Evolutionary conservation across 2,329 filamentous ascomycete species (phyloP), one percentile per base, ranked within the genome.

Genomic region (Aspergillus niger): DNA sequence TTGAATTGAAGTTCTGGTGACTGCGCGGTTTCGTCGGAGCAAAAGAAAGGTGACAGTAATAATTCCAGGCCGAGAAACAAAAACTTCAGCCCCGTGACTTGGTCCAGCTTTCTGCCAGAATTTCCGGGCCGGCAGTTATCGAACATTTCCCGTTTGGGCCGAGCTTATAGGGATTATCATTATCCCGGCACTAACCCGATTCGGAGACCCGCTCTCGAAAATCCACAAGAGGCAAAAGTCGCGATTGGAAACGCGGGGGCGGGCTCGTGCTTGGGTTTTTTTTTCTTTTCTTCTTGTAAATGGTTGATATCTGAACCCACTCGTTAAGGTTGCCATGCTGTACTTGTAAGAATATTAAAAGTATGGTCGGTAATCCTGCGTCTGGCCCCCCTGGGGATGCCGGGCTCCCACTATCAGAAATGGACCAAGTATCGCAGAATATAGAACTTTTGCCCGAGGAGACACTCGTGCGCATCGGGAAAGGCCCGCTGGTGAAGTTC

Each of bases 61-160:
- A 36, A 44, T 44, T 44, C 41, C 20, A 44, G 41, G 41, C 36
- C 50, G 53, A 28, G 58, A 65, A 71, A 71, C 71, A 75, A 76
- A 76, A 77, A 76, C 72, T 76, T 76, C 73, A 72, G 69, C 72
- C 71, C 69, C 73, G 72, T 75, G 74, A 75, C 68, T 28, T 39
- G 36, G 48, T 36, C 32, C 32, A 36, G 32, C 32, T 36, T 36
- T 36, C 32, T 36, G 32, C 32, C 32, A 36, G 32, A 36, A 36
- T 36, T 36, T 36, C 32, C 32, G 32, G 32, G 32, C 32, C 32
- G 32, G 32, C 32, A 36, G 32, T 36, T 36, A 36, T 36, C 32
- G 32, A 36, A 36, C 32, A 36, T 36, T 36, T 5, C 32, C 10
- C 32, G 13, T 30, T 50, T 50, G 15, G 24, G 26, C 10, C 44